Base-by-base conservation (phyloP, 2,329 filamentous ascomycete species). In the Zymoseptoria pseudotritici region DNA sequence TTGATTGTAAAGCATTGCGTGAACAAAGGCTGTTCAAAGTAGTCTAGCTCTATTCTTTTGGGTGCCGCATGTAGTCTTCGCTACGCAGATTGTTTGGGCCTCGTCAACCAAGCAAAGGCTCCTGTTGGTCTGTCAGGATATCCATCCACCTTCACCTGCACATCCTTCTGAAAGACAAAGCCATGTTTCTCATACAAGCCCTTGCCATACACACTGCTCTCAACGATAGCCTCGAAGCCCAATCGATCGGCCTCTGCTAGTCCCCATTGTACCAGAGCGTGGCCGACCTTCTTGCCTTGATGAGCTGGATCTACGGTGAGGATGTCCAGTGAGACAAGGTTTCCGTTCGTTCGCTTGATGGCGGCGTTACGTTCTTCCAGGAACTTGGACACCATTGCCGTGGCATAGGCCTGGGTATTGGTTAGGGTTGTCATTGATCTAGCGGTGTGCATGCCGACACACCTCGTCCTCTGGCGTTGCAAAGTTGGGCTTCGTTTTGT, bases 151-250 rank as follows among this genome's bases (percentile, higher is more conserved):
- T 60, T 53, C 5, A 67, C 46, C 5, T 58, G 55, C 4, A 67
- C 64, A 60, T 70, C 63, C 58, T 67, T 69, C 20, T 67, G 54
- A 54, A 69, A 71, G 6, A 66, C 61, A 54, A 68, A 72, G 10
- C 70, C 70, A 56, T 71, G 63, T 67, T 71, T 71, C 65, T 69
- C 63, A 50, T 72, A 72, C 52, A 70, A 56, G 1, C 67, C 63
- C 54, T 66, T 69, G 9, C 69, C 70, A 58, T 57, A 69, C 19
- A 63, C 55, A 22, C 66, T 69, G 55, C 67, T 69, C 63, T 72
- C 70, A 31, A 72, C 70, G 9, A 71, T 63, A 20, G 69, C 64
- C 49, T 68, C 66, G 7, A 70, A 58, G 0, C 66, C 68, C 46
- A 68, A 29, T 52, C 67, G 60, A 56, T 72, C 70, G 11, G 70